Evolutionary conservation across 192 early-diverging fungal species (phyloP), one percentile per base, ranked within the genome.

Genomic region (Phycomyces blakesleeanus): DNA sequence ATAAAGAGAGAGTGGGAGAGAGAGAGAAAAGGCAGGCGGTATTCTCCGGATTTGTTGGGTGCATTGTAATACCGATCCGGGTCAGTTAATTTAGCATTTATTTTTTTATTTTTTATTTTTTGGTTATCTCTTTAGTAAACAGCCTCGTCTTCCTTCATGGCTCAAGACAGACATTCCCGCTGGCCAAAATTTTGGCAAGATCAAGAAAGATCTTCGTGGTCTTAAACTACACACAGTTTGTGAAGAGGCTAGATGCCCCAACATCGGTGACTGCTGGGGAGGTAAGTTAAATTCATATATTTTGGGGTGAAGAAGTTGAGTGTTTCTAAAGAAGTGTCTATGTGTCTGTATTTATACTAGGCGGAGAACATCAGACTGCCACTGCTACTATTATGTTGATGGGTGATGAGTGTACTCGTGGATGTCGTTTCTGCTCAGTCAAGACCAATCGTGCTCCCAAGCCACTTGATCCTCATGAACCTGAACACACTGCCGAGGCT

Each of bases 251-350:
- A 80, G 89, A 64, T 98, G 96, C 75, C 96, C 96, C 25, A 98
- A 98, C 76, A 95, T 98, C 75, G 91, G 95, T 41, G 96, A 98
- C 72, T 98, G 96, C 80, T 98, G 96, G 96, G 95, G 95, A 61
- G 95, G 94, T 29, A 54, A 26, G 12, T n/a, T 54, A 2, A 25
- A 6, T 11, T 26, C 26, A 5, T 12, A 11, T 54, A 22, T 54
- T 54, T 29, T 15, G 26, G 26, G 21, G 24, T n/a, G n/a, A n/a
- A n/a, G n/a, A n/a, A n/a, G n/a, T n/a, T n/a, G n/a, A 25, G 20
- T 22, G 21, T 26, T 34, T 34, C 29, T 34, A 34, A 34, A 34
- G 26, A 29, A 54, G 20, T 29, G 26, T 24, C 51, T 24, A 12
- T 7, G 15, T 52, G n/a, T 7, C 18, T 52, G 51, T 54, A 21